phyloP scores from a whole-genome alignment of 352 stramenopile genomes.

The Pythium brachiatum region DNA sequence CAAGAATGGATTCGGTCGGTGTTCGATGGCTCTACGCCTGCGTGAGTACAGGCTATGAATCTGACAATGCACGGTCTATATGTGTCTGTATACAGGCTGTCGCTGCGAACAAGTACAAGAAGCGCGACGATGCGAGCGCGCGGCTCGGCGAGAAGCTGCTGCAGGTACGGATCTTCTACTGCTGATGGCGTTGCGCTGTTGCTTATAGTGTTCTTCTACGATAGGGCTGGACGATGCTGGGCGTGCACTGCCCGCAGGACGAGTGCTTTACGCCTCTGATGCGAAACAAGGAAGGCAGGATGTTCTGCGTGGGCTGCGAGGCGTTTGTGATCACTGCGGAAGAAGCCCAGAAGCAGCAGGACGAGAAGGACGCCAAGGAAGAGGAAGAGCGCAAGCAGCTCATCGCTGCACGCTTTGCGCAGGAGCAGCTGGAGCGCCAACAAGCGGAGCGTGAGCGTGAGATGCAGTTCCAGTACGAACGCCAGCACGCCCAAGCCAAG shows the following conservation, averaged over 20 bases:
- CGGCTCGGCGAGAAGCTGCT: slow-evolving; percentile 80
- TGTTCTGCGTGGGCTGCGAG: slow-evolving; percentile 77
- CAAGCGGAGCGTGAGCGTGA: slow-evolving; percentile 23
- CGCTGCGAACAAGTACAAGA: slow-evolving; percentile 46
- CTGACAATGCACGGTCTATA: background rate
- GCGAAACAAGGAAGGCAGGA: slow-evolving; percentile 73
- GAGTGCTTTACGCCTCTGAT: slow-evolving; percentile 80
- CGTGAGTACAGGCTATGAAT: no score
- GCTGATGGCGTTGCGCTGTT: background rate
- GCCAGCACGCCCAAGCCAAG: slow-evolving; percentile 40
- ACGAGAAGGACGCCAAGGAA: slow-evolving; percentile 35
- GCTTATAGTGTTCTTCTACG: background rate
- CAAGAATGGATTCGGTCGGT: slow-evolving; percentile 12
- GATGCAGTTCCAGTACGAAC: slow-evolving; percentile 23
- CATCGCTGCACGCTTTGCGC: slow-evolving; percentile 24
- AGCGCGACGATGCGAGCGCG: slow-evolving; percentile 72
- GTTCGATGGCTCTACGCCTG: background rate
- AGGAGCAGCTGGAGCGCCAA: slow-evolving; percentile 30
- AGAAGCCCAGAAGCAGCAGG: slow-evolving; percentile 53
- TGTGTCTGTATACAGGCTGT: background rate
- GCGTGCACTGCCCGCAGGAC: slow-evolving; percentile 54
- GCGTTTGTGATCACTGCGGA: slow-evolving; percentile 77
- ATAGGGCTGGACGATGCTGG: slow-evolving; percentile 79
- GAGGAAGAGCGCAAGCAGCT: slow-evolving; percentile 26
- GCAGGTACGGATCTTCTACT: slow-evolving; percentile 35